Evolutionary conservation across 192 early-diverging fungal genomes (phyloP), one percentile per base, ranked within the genome.

Genomic region (Glomus cerebriforme): DNA sequence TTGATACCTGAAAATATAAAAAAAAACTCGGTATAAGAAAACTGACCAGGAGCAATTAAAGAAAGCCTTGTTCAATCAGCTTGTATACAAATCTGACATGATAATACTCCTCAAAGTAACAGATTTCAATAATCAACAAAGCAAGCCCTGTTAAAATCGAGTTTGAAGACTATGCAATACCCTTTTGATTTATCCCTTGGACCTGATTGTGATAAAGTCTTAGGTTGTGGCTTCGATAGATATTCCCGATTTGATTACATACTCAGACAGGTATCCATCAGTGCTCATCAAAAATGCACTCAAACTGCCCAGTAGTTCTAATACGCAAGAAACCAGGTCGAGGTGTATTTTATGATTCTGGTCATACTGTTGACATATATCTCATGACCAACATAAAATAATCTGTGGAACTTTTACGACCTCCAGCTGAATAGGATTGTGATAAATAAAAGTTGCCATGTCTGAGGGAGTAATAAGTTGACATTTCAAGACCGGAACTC

Each of bases 161-260:
- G 2, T 82, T 82, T 49, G 17, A 27, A 10, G 59, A 79, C 13
- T 69, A 47, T 29, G 77, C 47, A 49, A 66, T 17, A n/a, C n/a
- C 29, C 1, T 22, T 17, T 32, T 29, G 27, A 76, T 6, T 35
- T 62, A 77, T 80, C 81, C 47, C 81, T 82, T 59, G 81, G 81
- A 65, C n/a, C 58, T 32, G 81, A 73, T 37, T 10, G 64, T 7
- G 77, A 75, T 26, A 60, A 58, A 24, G 64, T 79, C 69, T 60
- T 85, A 65, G 58, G 59, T 43, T 79, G 77, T 27, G 69, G 76
- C 72, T 82, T 69, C 43, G n/a, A 70, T 49, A 54, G 59, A 49
- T 82, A 82, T 75, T 79, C 79, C 71, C 79, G 69, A 32, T 85
- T 85, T 81, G 79, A 79, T 66, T 82, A 71, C 74, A 77, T 82